Evolutionary conservation across 2,329 filamentous ascomycete species (phyloP).

Genomic region (Cladosporium austrohemisphaericum): DNA sequence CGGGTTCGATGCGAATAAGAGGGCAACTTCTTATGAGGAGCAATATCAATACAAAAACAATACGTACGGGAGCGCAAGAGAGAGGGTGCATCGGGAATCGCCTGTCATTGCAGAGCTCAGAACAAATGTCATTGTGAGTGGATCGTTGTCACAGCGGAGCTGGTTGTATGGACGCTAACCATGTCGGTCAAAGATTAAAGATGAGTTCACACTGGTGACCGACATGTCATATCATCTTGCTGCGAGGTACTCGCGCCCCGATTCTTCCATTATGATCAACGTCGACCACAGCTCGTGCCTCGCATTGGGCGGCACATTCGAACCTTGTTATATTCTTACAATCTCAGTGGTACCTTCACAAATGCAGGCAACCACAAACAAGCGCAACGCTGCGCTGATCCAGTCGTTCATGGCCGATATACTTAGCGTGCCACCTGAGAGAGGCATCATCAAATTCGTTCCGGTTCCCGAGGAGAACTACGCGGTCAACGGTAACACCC

Average conservation of each 20-base stretch:
- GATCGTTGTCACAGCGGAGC: too few species aligned
- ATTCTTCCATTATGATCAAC: constrained; percentile 69
- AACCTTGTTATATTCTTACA: constrained; percentile 74
- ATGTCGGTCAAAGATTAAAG: constrained; percentile 55
- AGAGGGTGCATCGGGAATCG: constrained; percentile 24
- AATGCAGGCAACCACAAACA: constrained; percentile 71
- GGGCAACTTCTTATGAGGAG: constrained; percentile 35
- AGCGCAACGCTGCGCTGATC: constrained; percentile 72
- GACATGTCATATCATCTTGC: constrained; percentile 71
- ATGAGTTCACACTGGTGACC: constrained; percentile 71
- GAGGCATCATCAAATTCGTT: constrained; percentile 71
- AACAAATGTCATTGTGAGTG: constrained; percentile 50
- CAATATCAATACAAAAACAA: constrained; percentile 33
- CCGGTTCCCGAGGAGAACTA: constrained; percentile 67
- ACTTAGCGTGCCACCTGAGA: constrained; percentile 60
- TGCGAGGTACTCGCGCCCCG: constrained; percentile 68
- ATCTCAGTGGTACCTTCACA: constrained; percentile 67
- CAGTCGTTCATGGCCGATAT: constrained; percentile 71
- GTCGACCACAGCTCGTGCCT: constrained; percentile 74
- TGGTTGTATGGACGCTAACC: constrained; percentile 9
- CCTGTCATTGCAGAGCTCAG: constrained; percentile 47
- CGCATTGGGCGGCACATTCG: constrained; percentile 69
- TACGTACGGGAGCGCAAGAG: constrained; percentile 9
- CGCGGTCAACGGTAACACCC: constrained; percentile 67
- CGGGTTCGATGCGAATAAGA: constrained; percentile 26